Conservation (phyloP, 768 basidiomycete genomes). For the Gloeophyllum trabeum region DNA sequence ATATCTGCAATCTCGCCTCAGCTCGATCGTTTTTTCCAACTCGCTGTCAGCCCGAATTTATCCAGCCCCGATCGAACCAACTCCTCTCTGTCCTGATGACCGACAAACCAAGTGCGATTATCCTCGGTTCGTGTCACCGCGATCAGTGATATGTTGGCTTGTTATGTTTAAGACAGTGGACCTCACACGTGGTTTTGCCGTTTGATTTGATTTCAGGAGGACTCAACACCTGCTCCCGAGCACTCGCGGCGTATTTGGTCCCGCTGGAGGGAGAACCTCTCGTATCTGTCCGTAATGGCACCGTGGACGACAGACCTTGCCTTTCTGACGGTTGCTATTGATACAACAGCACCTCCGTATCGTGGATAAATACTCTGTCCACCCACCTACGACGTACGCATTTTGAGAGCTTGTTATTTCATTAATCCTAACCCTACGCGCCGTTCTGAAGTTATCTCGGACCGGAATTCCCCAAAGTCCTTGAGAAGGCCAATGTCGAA, state of each 20-base stretch:
- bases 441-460: constrained; percentile 58
- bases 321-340: constrained; percentile 4
- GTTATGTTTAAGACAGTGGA: too few relatives aligned
- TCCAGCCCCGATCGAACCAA: too few relatives aligned
- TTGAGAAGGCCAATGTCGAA: constrained; percentile 61
- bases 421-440: constrained; percentile 4
- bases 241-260: constrained; percentile 56
- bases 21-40: too few relatives aligned
- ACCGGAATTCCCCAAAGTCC: constrained; percentile 55
- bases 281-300: constrained; percentile 59
- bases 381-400: constrained; percentile 62
- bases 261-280: constrained; percentile 56
- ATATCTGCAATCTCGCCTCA: too few relatives aligned
- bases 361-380: constrained; percentile 65
- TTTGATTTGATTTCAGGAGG: constrained; percentile 40
- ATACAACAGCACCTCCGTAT: constrained; percentile 48
- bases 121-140: constrained; percentile 48
- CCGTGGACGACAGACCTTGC: too few relatives aligned
- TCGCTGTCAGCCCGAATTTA: too few relatives aligned
- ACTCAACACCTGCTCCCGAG: constrained; percentile 67
- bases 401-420: background rate
- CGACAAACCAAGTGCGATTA: constrained; percentile 53
- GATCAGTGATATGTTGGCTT: background rate
- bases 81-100: constrained; percentile 20
- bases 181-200: too few relatives aligned